phyloP scores from a whole-genome alignment of 2,329 filamentous ascomycete genomes.

The Apiospora arundinis region DNA sequence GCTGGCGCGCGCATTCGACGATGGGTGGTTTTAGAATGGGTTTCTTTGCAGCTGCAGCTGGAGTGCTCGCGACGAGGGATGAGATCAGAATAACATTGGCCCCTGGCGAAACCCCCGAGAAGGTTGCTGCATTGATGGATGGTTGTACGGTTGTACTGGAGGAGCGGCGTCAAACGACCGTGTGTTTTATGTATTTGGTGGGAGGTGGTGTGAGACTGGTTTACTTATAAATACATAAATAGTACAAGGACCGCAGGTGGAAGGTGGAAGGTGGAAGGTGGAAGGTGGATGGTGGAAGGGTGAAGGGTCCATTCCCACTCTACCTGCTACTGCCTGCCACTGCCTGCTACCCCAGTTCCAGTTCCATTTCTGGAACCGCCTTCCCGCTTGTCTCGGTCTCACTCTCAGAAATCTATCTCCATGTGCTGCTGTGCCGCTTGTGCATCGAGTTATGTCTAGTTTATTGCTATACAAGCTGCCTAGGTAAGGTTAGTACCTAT shows the following conservation, averaged over 20 bases:
- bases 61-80: background rate
- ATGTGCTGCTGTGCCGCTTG: background rate
- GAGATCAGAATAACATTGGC: background rate
- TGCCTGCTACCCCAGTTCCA: background rate
- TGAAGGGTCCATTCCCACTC: background rate
- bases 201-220: slow-evolving; percentile 1
- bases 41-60: no score
- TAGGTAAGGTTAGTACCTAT: no score
- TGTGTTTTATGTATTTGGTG: slow-evolving; percentile 15
- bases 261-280: no score
- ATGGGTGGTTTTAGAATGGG: background rate
- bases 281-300: no score
- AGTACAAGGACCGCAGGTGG: background rate
- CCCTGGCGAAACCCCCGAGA: background rate
- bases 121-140: background rate
- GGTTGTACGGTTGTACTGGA: background rate
- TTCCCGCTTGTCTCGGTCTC: background rate
- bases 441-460: background rate
- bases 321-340: background rate
- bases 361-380: background rate
- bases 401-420: background rate
- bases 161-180: slow-evolving; percentile 10
- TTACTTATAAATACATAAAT: slow-evolving; percentile 4
- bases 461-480: no score
- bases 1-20: background rate